Conservation (phyloP, 1,284 basidiomycete species). For the Stygiomarasmius scandens region DNA sequence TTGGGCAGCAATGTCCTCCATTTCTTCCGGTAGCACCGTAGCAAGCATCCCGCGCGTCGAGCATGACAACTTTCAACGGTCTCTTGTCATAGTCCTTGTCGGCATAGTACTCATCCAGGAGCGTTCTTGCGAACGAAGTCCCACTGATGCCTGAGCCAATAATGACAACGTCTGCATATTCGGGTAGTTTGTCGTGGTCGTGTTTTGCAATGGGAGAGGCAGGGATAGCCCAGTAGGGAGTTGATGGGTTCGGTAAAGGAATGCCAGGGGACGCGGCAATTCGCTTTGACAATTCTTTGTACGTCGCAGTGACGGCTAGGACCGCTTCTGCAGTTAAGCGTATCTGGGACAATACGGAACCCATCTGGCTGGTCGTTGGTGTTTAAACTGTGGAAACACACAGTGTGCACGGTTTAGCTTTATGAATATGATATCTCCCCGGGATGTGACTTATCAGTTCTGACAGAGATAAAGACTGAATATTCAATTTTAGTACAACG, state of each 20-base stretch:
- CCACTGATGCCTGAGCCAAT: constrained; percentile 77
- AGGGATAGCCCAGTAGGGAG: constrained; percentile 64
- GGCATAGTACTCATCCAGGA: constrained; percentile 43
- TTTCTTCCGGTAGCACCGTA: constrained; percentile 75
- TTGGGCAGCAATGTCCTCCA: constrained; percentile 70
- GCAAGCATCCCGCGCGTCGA: constrained; percentile 70
- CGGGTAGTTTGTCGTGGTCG: constrained; percentile 42
- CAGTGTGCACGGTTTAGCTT: too few species aligned
- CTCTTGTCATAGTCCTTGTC: neutral
- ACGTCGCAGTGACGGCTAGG: neutral
- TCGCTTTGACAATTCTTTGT: constrained; percentile 22
- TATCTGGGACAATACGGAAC: neutral
- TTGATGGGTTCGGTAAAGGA: constrained; percentile 53
- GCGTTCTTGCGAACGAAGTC: constrained; percentile 54
- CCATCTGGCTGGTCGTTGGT: neutral
- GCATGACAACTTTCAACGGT: constrained; percentile 53
- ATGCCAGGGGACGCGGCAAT: constrained; percentile 56
- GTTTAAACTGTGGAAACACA: too few species aligned
- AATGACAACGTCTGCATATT: constrained; percentile 62
- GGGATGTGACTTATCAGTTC: too few species aligned
- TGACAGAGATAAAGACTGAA: too few species aligned
- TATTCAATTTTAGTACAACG: too few species aligned
- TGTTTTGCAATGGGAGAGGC: constrained; percentile 50
- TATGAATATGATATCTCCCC: too few species aligned
- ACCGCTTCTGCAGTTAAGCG: neutral